A percentile compares a stretch with the other conserved stretches of the same genome.
Conservation (phyloP, 495 filamentous ascomycete genomes). For the Hypomontagnella submonticulosa region DNA sequence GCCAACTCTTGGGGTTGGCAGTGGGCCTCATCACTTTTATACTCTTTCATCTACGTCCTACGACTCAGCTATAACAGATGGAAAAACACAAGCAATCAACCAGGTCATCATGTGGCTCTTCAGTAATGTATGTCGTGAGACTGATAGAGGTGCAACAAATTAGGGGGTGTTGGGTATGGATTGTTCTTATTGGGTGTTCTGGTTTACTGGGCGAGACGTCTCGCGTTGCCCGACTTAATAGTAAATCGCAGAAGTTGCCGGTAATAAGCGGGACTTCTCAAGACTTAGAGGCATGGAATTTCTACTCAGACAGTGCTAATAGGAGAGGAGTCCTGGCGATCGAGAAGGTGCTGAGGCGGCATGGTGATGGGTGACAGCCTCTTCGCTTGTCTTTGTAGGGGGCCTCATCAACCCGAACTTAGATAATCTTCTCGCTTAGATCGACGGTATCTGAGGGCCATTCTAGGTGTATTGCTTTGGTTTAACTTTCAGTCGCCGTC, state of each 20-base stretch:
- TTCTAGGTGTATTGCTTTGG: too few species aligned
- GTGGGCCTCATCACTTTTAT: conserved; percentile 19
- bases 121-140: conserved; percentile 20
- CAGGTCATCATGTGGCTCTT: conserved; percentile 27
- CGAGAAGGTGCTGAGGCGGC: too few species aligned
- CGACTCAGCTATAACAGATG: background rate
- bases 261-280: background rate
- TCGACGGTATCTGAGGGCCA: too few species aligned
- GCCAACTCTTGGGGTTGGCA: background rate
- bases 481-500: too few species aligned
- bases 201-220: conserved; percentile 8
- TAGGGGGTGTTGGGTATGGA: conserved; percentile 7
- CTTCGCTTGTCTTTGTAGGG: background rate
- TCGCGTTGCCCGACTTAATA: conserved; percentile 23
- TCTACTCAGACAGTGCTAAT: background rate
- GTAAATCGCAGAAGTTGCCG: background rate
- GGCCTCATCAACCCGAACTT: background rate
- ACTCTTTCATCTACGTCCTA: conserved; percentile 12
- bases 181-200: conserved; percentile 17
- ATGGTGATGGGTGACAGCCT: too few species aligned
- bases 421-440: background rate
- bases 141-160: conserved; percentile 14
- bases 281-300: background rate
- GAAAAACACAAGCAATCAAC: background rate
- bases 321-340: background rate